phyloP scores from a whole-genome alignment of 1,284 basidiomycete genomes.

The Malassezia caprae region DNA sequence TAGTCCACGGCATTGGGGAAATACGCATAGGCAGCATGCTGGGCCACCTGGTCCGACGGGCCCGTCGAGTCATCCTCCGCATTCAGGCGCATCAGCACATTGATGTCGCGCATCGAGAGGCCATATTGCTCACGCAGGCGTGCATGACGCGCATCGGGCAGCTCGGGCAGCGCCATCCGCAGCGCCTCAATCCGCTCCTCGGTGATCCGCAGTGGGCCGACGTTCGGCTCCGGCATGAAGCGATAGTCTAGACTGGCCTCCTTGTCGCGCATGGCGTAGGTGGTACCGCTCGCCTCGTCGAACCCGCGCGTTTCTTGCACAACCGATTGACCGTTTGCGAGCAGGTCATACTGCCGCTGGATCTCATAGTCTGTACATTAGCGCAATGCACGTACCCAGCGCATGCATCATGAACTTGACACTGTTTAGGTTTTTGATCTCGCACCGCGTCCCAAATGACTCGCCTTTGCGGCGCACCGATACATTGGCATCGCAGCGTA shows the following conservation, averaged over 20 bases:
- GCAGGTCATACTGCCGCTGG: constrained; percentile 59
- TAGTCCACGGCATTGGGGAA: constrained; percentile 31
- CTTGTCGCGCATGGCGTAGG: constrained; percentile 73
- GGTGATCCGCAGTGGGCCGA: constrained; percentile 62
- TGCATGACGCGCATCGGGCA: constrained; percentile 60
- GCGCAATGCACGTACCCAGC: constrained; percentile 57
- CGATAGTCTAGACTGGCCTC: constrained; percentile 91
- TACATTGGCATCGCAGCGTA: constrained; percentile 91
- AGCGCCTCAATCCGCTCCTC: constrained; percentile 56
- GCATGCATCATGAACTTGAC: constrained; percentile 75
- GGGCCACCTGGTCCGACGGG: background rate
- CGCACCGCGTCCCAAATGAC: constrained; percentile 72
- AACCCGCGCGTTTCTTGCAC: constrained; percentile 84
- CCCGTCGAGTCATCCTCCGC: constrained; percentile 28
- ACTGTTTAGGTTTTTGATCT: constrained; percentile 95
- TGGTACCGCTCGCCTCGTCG: constrained; percentile 69
- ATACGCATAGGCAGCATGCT: background rate
- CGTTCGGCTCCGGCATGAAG: constrained; percentile 95
- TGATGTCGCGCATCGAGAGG: constrained; percentile 54
- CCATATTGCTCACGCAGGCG: constrained; percentile 57
- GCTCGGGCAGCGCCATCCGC: constrained; percentile 60
- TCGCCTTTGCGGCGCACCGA: constrained; percentile 56
- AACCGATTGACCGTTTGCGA: constrained; percentile 54
- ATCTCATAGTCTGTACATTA: constrained; percentile 57
- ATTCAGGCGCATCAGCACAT: constrained; percentile 38